phyloP scores from a whole-genome alignment of 83 land plant genomes.

The Diphasiastrum complanatum region DNA sequence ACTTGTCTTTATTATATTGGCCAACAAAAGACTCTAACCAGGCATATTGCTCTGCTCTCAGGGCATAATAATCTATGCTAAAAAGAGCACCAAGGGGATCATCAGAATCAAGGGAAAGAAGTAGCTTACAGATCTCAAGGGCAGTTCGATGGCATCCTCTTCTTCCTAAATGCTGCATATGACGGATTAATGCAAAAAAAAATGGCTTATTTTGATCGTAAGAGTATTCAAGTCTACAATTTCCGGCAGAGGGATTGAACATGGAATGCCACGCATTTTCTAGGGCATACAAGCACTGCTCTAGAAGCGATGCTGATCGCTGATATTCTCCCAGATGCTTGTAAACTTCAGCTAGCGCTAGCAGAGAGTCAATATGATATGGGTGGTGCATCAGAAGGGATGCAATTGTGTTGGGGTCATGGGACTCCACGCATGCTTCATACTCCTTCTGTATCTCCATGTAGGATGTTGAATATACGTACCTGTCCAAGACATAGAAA shows the following conservation, averaged over 20 bases:
- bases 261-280: slow-evolving; percentile 96
- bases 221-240: slow-evolving; percentile 50
- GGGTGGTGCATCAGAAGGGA: slow-evolving; percentile 55
- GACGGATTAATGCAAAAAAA: slow-evolving; percentile 58
- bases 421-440: slow-evolving; percentile 67
- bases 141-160: slow-evolving; percentile 96
- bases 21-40: slow-evolving; percentile 80
- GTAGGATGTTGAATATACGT: slow-evolving; percentile 62
- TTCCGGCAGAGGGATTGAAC: slow-evolving; percentile 66
- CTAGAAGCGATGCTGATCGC: slow-evolving; percentile 59
- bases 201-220: slow-evolving; percentile 73
- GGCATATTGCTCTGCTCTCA: slow-evolving; percentile 77
- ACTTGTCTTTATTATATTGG: slow-evolving; percentile 50
- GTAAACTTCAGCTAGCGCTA: slow-evolving; percentile 76
- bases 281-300: slow-evolving; percentile 75
- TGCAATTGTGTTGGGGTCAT: slow-evolving; percentile 77
- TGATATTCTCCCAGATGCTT: slow-evolving; percentile 83
- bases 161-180: slow-evolving; percentile 88
- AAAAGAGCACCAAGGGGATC: slow-evolving; percentile 87
- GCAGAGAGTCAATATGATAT: slow-evolving; percentile 79
- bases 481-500: slow-evolving; percentile 36
- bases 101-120: slow-evolving; percentile 78
- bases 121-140: slow-evolving; percentile 85
- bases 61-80: slow-evolving; percentile 81
- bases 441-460: slow-evolving; percentile 63